Evolutionary conservation across 257 asterid species (phyloP).

Genomic region (Capsicum chinense): DNA sequence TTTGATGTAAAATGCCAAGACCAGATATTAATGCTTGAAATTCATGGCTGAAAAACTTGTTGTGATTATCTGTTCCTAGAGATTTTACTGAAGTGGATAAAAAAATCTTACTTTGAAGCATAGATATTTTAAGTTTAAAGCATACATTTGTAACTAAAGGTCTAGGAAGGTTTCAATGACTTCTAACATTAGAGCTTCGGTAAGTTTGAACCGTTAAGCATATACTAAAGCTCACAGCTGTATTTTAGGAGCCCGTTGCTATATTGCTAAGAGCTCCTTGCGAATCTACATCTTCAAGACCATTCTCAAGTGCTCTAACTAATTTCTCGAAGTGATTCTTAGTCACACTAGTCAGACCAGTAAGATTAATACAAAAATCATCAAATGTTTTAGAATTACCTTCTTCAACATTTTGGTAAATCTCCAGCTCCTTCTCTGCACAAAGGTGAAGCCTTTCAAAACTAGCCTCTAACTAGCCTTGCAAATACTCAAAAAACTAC

Average conservation of each 20-base stretch:
- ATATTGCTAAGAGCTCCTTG: slow-evolving; percentile 2
- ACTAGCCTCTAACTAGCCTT: slow-evolving; percentile 31
- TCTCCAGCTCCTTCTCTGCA: slow-evolving; percentile 34
- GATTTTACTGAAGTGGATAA: too few species aligned
- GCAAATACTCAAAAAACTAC: slow-evolving; percentile 30
- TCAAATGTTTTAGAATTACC: slow-evolving; percentile 29
- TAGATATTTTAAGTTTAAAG: too few species aligned
- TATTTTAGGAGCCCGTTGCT: slow-evolving; percentile 22
- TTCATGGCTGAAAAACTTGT: too few species aligned
- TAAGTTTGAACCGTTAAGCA: too few species aligned
- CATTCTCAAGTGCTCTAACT: slow-evolving; percentile 35
- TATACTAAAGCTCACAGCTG: neutral
- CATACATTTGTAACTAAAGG: too few species aligned
- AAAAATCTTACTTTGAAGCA: too few species aligned
- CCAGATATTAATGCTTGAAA: too few species aligned
- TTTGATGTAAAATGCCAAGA: too few species aligned
- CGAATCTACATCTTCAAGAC: slow-evolving; percentile 30
- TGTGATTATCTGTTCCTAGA: too few species aligned
- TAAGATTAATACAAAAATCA: slow-evolving; percentile 31
- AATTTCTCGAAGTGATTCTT: slow-evolving; percentile 33
- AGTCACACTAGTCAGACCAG: slow-evolving; percentile 29
- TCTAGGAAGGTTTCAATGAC: too few species aligned
- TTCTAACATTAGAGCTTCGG: too few species aligned
- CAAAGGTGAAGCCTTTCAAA: slow-evolving; percentile 34
- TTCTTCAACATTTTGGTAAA: slow-evolving; percentile 30